Percentiles rank a stretch among this genome's conserved stretches.
These are phyloP conservation scores for Solanum etuberosum DNA, from an alignment of 257 asterid genomes.

Conservation along the genomic window DNA sequence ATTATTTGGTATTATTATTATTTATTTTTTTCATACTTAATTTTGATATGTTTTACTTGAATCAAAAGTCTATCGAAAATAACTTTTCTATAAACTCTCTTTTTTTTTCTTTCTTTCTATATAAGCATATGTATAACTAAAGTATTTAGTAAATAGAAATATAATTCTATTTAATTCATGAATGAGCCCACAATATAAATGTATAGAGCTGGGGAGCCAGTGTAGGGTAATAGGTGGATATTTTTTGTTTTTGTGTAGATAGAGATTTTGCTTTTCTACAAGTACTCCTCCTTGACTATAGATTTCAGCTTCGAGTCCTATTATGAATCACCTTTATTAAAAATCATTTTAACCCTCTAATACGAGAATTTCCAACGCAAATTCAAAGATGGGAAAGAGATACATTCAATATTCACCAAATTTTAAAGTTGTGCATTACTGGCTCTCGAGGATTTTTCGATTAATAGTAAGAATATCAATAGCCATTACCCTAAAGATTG, in stretches of 20 bases:
- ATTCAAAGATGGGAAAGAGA: neutral
- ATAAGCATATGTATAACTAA: neutral
- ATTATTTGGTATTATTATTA: neutral
- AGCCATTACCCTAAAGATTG: neutral
- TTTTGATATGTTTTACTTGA: neutral
- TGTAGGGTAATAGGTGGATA: neutral
- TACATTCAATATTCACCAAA: neutral
- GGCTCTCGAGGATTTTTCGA: neutral
- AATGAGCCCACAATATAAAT: neutral
- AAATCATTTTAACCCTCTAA: neutral
- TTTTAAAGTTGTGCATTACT: neutral
- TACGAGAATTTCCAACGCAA: neutral
- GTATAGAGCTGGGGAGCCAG: neutral
- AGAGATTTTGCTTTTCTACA: neutral
- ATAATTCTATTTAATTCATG: neutral
- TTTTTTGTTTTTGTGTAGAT: neutral
- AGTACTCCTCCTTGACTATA: neutral
- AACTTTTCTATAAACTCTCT: neutral
- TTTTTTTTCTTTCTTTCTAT: neutral
- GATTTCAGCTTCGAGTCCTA: neutral
- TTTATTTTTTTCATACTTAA: neutral
- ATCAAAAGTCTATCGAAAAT: neutral
- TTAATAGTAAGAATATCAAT: neutral
- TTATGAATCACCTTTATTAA: neutral
- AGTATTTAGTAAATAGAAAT: neutral